Percentiles rank a stretch among this genome's conserved stretches.
phyloP scores from a whole-genome alignment of 495 filamentous ascomycete species.

The Penicillium goetzii region DNA sequence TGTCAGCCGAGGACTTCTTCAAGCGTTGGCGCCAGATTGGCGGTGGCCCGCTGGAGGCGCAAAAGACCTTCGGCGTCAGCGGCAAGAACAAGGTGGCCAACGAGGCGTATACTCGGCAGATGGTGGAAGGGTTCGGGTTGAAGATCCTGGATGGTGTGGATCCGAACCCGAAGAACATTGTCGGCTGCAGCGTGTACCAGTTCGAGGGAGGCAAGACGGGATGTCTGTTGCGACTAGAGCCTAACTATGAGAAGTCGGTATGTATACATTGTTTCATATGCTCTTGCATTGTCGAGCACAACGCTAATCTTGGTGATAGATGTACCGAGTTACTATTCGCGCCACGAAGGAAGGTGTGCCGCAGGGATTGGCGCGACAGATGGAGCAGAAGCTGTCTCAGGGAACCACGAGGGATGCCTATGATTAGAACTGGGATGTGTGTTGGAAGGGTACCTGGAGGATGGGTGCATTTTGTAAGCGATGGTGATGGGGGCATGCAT shows the following conservation, averaged over 20 bases:
- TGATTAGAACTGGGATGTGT: slow-evolving; percentile 16
- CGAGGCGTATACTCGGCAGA: slow-evolving; percentile 61
- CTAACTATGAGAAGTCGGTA: slow-evolving; percentile 90
- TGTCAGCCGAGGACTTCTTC: slow-evolving; percentile 92
- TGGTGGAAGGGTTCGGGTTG: slow-evolving; percentile 85
- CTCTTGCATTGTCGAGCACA: not conserved
- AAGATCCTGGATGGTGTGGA: slow-evolving; percentile 83
- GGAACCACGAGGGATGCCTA: slow-evolving; percentile 38
- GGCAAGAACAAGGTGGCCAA: slow-evolving; percentile 55
- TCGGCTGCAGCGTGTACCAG: slow-evolving; percentile 92
- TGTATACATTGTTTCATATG: slow-evolving; percentile 7
- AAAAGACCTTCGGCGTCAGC: slow-evolving; percentile 74
- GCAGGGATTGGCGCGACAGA: slow-evolving; percentile 75
- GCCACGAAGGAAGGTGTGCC: slow-evolving; percentile 92
- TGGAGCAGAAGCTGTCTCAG: slow-evolving; percentile 78
- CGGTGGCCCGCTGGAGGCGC: slow-evolving; percentile 79
- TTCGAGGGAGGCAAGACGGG: slow-evolving; percentile 85
- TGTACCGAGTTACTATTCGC: slow-evolving; percentile 91
- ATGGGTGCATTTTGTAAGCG: slow-evolving; percentile 12
- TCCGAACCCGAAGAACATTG: slow-evolving; percentile 88
- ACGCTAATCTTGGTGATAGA: slow-evolving; percentile 54
- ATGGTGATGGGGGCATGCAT: slow-evolving; percentile 21
- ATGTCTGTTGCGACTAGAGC: slow-evolving; percentile 90
- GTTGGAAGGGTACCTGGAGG: not conserved
- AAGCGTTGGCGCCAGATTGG: slow-evolving; percentile 99